Conservation (phyloP, 2,329 filamentous ascomycete species). For the Periconia sp. region DNA sequence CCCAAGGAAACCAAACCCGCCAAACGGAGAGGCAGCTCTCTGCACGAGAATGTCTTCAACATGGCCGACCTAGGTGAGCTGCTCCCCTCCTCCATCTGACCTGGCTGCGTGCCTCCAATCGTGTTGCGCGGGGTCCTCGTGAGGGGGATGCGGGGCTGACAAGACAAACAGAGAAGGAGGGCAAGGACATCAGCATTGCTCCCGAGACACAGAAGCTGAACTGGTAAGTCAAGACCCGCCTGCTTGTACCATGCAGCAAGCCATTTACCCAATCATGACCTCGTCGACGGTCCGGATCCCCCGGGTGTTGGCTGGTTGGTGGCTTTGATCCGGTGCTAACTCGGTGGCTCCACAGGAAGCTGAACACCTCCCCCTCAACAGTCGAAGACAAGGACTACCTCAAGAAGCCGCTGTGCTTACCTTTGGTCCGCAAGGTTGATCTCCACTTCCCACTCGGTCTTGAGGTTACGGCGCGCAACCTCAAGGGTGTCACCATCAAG, state of each 20-base stretch:
- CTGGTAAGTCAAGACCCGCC: slow-evolving; percentile 63
- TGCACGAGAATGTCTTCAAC: slow-evolving; percentile 73
- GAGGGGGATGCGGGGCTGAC: slow-evolving; percentile 41
- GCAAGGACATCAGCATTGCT: slow-evolving; percentile 71
- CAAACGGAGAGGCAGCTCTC: slow-evolving; percentile 72
- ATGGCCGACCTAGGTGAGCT: slow-evolving; percentile 81
- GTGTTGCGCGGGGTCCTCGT: slow-evolving; percentile 16
- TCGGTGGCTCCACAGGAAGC: slow-evolving; percentile 66
- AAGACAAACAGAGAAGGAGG: slow-evolving; percentile 65
- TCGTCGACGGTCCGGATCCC: not conserved
- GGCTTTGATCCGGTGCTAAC: slow-evolving; percentile 16
- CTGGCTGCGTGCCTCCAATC: slow-evolving; percentile 5
- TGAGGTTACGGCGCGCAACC: slow-evolving; percentile 84
- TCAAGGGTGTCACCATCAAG: slow-evolving; percentile 96
- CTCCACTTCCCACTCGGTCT: slow-evolving; percentile 87
- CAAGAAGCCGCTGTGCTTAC: slow-evolving; percentile 76
- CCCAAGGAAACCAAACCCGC: slow-evolving; percentile 65
- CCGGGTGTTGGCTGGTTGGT: slow-evolving; percentile 11
- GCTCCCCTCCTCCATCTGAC: not conserved
- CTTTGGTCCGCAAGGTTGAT: slow-evolving; percentile 91
- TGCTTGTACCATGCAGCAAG: not conserved
- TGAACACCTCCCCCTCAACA: slow-evolving; percentile 79
- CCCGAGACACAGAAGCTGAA: slow-evolving; percentile 84
- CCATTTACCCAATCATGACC: not conserved
- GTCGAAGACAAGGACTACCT: slow-evolving; percentile 84